Evolutionary conservation across 2,329 filamentous ascomycete genomes (phyloP), one percentile per base, ranked within the genome.

Genomic region (Scedosporium aurantiacum): DNA sequence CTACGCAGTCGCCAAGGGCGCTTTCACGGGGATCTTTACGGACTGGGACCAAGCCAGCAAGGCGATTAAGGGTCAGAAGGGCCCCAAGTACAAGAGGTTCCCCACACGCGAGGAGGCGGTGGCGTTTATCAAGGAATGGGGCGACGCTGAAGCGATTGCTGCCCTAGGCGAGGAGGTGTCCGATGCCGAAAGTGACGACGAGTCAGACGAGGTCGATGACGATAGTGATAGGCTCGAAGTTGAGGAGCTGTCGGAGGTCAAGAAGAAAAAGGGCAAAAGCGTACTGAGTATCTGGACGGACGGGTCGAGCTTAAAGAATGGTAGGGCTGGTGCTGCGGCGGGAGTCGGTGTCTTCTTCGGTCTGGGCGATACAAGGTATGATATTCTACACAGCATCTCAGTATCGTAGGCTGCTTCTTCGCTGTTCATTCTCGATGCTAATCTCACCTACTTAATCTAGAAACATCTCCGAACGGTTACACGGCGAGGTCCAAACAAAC

Each of bases 401-500:
- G 2, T 12, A 10, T 37, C 32, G 1, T 5, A 8, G 1, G 7
- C 32, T 37, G 8, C 10, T 12, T 37, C 32, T 10, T 37, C 2
- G 32, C 32, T 37, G 10, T 12, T 37, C 32, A 12, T 37, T 3
- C 14, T 4, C 32, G 32, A 37, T 37, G 3, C 32, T 37, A 37
- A 37, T 7, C 28, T 61, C 37, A 23, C 43, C 12, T 58, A 40
- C 10, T 18, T n/a, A 14, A 23, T 43, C 23, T 12, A 81, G 79
- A 65, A 87, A 86, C 69, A 71, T 96, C 25, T 90, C 89, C 12
- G 91, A 95, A 73, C 84, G 86, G 3, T 82, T 97, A 2, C 74
- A 79, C 59, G 91, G 91, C 58, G 78, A 81, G 16, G 79, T 80
- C 8, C 94, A 97, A 74, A 97, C 94, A 0, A 99, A 99, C 71